phyloP scores from a whole-genome alignment of 164 flowering plant genomes.

The Hamamelis virginiana region DNA sequence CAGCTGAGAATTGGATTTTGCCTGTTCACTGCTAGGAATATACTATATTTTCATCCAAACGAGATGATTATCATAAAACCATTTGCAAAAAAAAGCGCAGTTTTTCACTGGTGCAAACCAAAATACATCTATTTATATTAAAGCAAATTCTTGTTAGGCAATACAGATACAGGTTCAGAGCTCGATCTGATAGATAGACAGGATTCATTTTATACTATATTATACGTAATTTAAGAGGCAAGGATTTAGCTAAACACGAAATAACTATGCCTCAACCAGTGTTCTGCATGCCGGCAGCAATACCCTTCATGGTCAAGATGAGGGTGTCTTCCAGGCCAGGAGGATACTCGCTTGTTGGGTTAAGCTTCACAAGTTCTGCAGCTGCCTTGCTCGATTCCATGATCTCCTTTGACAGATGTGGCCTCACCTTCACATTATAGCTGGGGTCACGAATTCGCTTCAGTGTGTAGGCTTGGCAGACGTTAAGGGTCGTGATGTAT shows the following conservation, averaged over 20 bases:
- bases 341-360: slow-evolving; percentile 91
- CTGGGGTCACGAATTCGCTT: slow-evolving; percentile 81
- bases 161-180: background rate
- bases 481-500: slow-evolving; percentile 87
- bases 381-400: slow-evolving; percentile 71
- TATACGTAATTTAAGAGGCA: background rate
- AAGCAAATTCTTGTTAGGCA: background rate
- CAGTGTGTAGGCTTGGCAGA: slow-evolving; percentile 85
- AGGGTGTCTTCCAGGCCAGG: slow-evolving; percentile 97
- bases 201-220: background rate
- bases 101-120: background rate
- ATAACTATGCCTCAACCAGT: slow-evolving; percentile 55
- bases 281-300: slow-evolving; percentile 98
- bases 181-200: background rate
- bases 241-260: background rate
- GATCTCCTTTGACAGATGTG: slow-evolving; percentile 75
- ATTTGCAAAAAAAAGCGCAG: too few relatives aligned
- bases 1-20: too few relatives aligned
- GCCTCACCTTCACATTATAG: slow-evolving; percentile 67
- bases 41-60: background rate
- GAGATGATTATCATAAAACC: background rate
- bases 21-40: background rate
- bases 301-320: slow-evolving; percentile 96
- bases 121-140: background rate
- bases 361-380: slow-evolving; percentile 79